Conservation (phyloP, 768 basidiomycete species). For the Hericium erinaceus region DNA sequence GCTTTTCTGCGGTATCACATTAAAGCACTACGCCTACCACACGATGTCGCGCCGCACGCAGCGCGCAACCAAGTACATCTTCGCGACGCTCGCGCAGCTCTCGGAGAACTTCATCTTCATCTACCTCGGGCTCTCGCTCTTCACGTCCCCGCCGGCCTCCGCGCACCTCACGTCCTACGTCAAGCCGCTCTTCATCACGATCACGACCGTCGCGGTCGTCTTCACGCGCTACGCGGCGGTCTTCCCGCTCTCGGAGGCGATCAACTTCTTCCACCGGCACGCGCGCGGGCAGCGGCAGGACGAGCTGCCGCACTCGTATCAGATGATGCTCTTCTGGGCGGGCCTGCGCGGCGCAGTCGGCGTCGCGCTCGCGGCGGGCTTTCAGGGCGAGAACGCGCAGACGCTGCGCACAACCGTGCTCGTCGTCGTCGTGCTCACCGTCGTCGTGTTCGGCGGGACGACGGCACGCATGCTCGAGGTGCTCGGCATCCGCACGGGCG, state of each 20-base stretch:
- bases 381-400: constrained; percentile 88
- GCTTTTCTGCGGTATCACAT: constrained; percentile 96
- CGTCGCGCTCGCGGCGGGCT: constrained; percentile 92
- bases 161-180: constrained; percentile 77
- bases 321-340: constrained; percentile 99
- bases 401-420: constrained; percentile 90
- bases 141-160: constrained; percentile 75
- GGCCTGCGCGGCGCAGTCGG: constrained; percentile 95
- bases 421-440: constrained; percentile 91
- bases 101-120: constrained; percentile 99
- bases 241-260: constrained; percentile 88
- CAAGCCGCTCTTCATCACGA: constrained; percentile 90
- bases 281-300: constrained; percentile 80
- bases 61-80: constrained; percentile 90
- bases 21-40: constrained; percentile 99
- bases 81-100: constrained; percentile 86
- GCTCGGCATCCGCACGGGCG: constrained; percentile 89
- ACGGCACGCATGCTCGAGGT: constrained; percentile 95
- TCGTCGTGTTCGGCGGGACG: constrained; percentile 94
- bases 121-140: constrained; percentile 94
- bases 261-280: constrained; percentile 87
- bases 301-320: constrained; percentile 94
- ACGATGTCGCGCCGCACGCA: constrained; percentile 97
- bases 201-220: constrained; percentile 85
- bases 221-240: constrained; percentile 95